A percentile compares a stretch with the other conserved stretches of the same genome.
Conservation (phyloP, 2,329 filamentous ascomycete genomes). For the Colletotrichum liriopes region DNA sequence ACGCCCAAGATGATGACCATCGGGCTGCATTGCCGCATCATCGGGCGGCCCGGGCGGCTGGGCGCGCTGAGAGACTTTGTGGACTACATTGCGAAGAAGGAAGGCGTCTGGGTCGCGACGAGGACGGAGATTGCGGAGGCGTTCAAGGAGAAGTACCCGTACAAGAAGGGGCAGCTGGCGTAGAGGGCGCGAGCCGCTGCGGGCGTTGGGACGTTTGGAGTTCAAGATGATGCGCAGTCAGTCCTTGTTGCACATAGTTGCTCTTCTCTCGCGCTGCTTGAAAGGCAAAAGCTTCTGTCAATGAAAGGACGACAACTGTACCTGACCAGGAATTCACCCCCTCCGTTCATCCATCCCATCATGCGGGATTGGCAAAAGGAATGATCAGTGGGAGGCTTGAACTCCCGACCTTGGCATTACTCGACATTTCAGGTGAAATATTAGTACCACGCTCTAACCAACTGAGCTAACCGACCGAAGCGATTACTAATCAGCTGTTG, state of each 20-base stretch:
- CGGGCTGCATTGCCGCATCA: conserved; percentile 67
- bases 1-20: conserved; percentile 72
- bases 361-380: background rate
- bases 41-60: conserved; percentile 67
- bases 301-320: too few relatives aligned
- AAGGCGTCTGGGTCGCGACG: conserved; percentile 69
- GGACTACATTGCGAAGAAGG: conserved; percentile 66
- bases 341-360: too few relatives aligned
- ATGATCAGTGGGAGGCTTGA: conserved; percentile 41
- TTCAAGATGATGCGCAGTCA: background rate
- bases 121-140: conserved; percentile 67
- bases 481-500: conserved; percentile 1
- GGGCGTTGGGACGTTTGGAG: background rate
- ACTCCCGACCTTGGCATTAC: conserved; percentile 42
- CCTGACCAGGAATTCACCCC: too few relatives aligned
- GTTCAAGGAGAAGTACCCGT: conserved; percentile 64
- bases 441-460: conserved; percentile 43
- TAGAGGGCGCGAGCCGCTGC: background rate
- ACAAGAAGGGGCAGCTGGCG: conserved; percentile 58
- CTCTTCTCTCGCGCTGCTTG: too few relatives aligned
- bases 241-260: background rate
- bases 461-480: conserved; percentile 31
- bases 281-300: too few relatives aligned
- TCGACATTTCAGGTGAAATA: conserved; percentile 14
- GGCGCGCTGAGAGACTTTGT: conserved; percentile 67